Percentiles rank a stretch among this genome's conserved stretches.
These are phyloP conservation scores for Skeletonema costatum DNA, from an alignment of 108 stramenopile genomes.

Conservation along the genomic window DNA sequence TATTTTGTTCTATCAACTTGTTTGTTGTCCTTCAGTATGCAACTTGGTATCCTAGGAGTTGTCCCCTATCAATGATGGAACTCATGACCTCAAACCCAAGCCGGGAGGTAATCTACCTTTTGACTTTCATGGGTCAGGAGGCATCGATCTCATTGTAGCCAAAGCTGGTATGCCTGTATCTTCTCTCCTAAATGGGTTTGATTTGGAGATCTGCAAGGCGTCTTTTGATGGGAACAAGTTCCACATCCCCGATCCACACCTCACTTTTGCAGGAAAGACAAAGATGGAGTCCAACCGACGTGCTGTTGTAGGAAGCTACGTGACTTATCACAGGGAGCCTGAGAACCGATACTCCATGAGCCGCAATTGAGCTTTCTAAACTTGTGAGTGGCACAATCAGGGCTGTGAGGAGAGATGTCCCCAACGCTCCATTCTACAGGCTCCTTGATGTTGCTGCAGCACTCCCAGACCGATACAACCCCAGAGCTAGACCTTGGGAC, in stretches of 20 bases:
- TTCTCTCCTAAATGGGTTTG: constrained; percentile 1
- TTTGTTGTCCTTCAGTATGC: neutral
- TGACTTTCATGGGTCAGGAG: constrained; percentile 5
- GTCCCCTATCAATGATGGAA: constrained; percentile 1
- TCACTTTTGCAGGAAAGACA: constrained; percentile 16
- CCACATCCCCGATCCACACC: constrained; percentile 30
- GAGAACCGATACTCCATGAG: neutral
- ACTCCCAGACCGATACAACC: constrained; percentile 3
- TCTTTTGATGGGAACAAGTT: constrained; percentile 24
- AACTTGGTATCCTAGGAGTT: neutral
- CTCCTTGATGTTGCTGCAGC: constrained; percentile 6
- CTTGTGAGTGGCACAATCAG: constrained; percentile 3
- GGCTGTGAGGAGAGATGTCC: constrained; percentile 12
- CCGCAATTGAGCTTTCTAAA: neutral
- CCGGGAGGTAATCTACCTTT: constrained; percentile 15
- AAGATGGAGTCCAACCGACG: constrained; percentile 22
- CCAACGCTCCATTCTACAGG: constrained; percentile 9
- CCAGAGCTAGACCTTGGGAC: neutral
- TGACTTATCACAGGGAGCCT: constrained; percentile 4
- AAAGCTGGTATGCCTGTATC: neutral
- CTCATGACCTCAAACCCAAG: constrained; percentile 21
- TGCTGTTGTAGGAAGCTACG: constrained; percentile 15
- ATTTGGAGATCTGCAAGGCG: constrained; percentile 21
- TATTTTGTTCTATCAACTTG: no score
- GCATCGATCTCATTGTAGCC: constrained; percentile 16